These are phyloP conservation scores for Phoma sp. DNA, from an alignment of 2,329 filamentous ascomycete genomes.

Conservation along the genomic window DNA sequence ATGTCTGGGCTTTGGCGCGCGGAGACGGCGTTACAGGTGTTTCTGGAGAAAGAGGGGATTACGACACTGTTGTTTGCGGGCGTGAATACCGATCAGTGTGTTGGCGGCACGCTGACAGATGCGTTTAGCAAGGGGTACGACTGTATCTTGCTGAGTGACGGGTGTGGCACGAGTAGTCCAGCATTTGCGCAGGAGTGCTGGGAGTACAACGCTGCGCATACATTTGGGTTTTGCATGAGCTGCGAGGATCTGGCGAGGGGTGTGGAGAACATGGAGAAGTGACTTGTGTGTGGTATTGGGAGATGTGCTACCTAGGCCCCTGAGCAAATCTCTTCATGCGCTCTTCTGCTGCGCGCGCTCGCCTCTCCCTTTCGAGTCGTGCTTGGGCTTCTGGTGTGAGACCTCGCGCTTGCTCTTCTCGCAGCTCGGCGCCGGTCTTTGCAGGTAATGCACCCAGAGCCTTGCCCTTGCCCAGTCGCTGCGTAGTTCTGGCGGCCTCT, in stretches of 20 bases:
- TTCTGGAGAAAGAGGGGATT: constrained; percentile 49
- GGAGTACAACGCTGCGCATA: constrained; percentile 51
- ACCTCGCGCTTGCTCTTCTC: constrained; percentile 83
- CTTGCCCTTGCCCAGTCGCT: constrained; percentile 56
- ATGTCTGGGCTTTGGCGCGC: constrained; percentile 53
- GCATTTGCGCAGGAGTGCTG: constrained; percentile 50
- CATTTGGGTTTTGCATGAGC: constrained; percentile 51
- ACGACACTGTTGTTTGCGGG: constrained; percentile 52
- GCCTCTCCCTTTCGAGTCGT: constrained; percentile 84
- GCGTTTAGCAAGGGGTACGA: constrained; percentile 54
- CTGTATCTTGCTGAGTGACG: constrained; percentile 52
- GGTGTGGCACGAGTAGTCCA: constrained; percentile 51
- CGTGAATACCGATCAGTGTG: constrained; percentile 55
- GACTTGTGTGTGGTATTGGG: neutral
- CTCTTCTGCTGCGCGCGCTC: constrained; percentile 91
- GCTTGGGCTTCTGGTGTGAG: constrained; percentile 87
- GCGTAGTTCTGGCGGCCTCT: constrained; percentile 60
- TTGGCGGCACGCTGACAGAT: constrained; percentile 52
- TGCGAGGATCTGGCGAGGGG: constrained; percentile 44
- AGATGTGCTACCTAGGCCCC: constrained; percentile 15
- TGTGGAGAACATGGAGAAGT: constrained; percentile 9
- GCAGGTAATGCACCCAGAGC: constrained; percentile 63
- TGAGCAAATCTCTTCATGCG: constrained; percentile 67
- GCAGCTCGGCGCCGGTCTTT: constrained; percentile 80
- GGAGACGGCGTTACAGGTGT: constrained; percentile 45